Percentiles rank a stretch among this genome's conserved stretches.
phyloP scores from a whole-genome alignment of 805 yeast genomes.

The Candida wancherniae region DNA sequence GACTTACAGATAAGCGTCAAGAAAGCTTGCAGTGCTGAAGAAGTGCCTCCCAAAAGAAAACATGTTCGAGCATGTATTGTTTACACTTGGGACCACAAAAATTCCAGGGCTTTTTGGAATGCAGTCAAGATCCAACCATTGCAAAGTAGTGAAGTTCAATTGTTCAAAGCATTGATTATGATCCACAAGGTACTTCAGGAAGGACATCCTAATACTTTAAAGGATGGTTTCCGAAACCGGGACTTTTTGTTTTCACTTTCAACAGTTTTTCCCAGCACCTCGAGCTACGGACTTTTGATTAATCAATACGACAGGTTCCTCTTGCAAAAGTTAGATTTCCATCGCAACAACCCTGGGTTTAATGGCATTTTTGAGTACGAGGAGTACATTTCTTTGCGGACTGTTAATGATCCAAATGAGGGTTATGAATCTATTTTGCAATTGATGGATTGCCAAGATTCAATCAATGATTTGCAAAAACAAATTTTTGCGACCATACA shows the following conservation, averaged over 20 bases:
- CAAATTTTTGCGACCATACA: constrained; percentile 68
- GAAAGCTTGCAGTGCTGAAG: constrained; percentile 84
- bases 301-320: constrained; percentile 70
- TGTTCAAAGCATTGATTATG: constrained; percentile 79
- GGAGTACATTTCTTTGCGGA: constrained; percentile 82
- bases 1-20: constrained; percentile 52
- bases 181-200: constrained; percentile 94
- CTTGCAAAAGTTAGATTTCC: constrained; percentile 73
- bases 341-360: constrained; percentile 78
- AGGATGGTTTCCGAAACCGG: constrained; percentile 73
- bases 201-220: constrained; percentile 84
- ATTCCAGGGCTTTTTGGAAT: constrained; percentile 81
- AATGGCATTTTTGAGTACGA: constrained; percentile 95
- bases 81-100: constrained; percentile 92
- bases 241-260: constrained; percentile 76
- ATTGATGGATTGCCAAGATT: constrained; percentile 80
- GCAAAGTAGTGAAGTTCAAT: constrained; percentile 74
- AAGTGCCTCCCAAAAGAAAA: constrained; percentile 90
- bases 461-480: constrained; percentile 72
- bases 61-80: constrained; percentile 95
- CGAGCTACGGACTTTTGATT: constrained; percentile 67
- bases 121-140: constrained; percentile 74
- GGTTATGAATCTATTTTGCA: constrained; percentile 89
- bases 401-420: constrained; percentile 90
- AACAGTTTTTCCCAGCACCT: constrained; percentile 43